These are phyloP conservation scores for Colletotrichum truncatum DNA, from an alignment of 2,329 filamentous ascomycete genomes.

Conservation along the genomic window DNA sequence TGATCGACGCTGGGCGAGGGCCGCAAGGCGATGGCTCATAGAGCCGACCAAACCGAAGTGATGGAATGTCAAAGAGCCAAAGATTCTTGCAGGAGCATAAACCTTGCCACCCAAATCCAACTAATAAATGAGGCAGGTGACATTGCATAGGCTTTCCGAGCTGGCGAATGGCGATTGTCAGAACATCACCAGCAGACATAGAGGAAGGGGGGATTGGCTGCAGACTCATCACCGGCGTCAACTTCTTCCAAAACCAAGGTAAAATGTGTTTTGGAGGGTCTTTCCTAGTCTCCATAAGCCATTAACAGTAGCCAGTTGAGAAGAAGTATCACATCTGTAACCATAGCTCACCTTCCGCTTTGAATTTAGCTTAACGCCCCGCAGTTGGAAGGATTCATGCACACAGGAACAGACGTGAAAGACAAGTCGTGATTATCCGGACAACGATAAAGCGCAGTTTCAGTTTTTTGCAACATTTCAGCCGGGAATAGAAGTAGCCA, in stretches of 20 bases:
- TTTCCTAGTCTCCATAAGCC: background rate
- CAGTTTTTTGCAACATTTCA: too few relatives aligned
- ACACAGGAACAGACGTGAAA: background rate
- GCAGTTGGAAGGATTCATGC: constrained; percentile 6
- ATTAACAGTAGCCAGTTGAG: background rate
- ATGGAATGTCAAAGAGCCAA: background rate
- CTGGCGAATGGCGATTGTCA: background rate
- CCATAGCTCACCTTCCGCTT: constrained; percentile 12
- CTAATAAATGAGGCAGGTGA: constrained; percentile 22
- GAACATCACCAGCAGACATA: background rate
- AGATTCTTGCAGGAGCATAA: background rate
- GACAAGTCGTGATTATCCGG: background rate
- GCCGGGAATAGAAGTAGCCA: too few relatives aligned
- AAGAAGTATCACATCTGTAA: background rate
- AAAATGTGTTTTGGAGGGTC: background rate
- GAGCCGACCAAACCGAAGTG: background rate
- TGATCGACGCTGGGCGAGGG: too few relatives aligned
- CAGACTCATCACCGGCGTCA: background rate
- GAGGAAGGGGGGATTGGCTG: background rate
- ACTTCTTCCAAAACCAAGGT: background rate
- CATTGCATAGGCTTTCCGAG: background rate
- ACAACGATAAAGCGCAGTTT: too few relatives aligned
- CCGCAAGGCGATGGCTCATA: too few relatives aligned
- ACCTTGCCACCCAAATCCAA: background rate
- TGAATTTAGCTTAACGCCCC: constrained; percentile 9